Percentiles rank a stretch among this genome's conserved stretches.
Evolutionary conservation across 2,329 filamentous ascomycete genomes (phyloP).

Genomic region (Salinomyces thailandicus): DNA sequence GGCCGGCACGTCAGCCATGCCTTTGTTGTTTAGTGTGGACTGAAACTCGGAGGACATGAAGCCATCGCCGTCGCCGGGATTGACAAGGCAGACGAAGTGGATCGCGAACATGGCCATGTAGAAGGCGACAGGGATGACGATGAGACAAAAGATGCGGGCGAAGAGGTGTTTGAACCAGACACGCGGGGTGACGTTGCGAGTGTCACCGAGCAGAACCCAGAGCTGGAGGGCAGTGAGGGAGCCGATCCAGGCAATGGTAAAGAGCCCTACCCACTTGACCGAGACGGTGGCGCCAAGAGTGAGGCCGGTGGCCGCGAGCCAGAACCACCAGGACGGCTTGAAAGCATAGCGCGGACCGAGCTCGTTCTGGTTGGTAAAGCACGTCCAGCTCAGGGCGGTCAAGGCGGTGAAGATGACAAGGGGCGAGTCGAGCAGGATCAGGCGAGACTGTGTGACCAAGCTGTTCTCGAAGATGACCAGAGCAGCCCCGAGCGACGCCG

Average conservation of each 20-base stretch:
- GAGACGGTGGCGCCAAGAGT: slow-evolving; percentile 82
- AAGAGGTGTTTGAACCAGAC: slow-evolving; percentile 90
- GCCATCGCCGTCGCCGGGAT: slow-evolving; percentile 93
- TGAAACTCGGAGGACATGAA: slow-evolving; percentile 99
- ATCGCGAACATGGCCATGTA: slow-evolving; percentile 97
- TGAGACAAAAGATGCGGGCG: slow-evolving; percentile 80
- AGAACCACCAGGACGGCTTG: slow-evolving; percentile 92
- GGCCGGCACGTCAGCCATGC: slow-evolving; percentile 87
- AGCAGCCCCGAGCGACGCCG: slow-evolving; percentile 69
- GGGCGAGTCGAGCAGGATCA: slow-evolving; percentile 93
- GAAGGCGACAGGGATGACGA: slow-evolving; percentile 77
- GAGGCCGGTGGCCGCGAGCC: slow-evolving; percentile 77
- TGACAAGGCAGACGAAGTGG: slow-evolving; percentile 85
- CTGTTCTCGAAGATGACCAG: slow-evolving; percentile 96
- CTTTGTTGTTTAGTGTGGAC: slow-evolving; percentile 90
- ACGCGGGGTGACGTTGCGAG: slow-evolving; percentile 69
- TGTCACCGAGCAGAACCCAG: slow-evolving; percentile 88
- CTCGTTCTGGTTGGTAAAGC: slow-evolving; percentile 95
- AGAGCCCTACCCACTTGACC: slow-evolving; percentile 98
- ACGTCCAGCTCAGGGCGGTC: slow-evolving; percentile 79
- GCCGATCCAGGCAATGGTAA: slow-evolving; percentile 98
- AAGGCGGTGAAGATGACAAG: slow-evolving; percentile 87
- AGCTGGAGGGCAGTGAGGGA: slow-evolving; percentile 81
- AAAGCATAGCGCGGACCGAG: slow-evolving; percentile 84
- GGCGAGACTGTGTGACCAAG: slow-evolving; percentile 82